Evolutionary conservation across 1,284 basidiomycete species (phyloP).

Genomic region (Sporisorium sorghi): DNA sequence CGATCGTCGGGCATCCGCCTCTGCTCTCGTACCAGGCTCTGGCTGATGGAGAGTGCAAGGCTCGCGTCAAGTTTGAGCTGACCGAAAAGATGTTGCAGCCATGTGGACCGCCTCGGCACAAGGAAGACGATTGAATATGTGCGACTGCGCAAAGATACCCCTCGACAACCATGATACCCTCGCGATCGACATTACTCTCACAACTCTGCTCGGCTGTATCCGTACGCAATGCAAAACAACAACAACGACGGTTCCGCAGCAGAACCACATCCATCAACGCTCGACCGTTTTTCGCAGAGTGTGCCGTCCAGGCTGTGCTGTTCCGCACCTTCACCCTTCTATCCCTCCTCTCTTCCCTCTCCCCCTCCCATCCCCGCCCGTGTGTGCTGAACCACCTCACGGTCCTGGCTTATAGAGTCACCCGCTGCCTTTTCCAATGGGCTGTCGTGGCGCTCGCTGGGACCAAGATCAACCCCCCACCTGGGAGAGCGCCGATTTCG

Average conservation of each 20-base stretch:
- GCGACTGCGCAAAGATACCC: conserved; percentile 24
- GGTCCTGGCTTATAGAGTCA: conserved; percentile 61
- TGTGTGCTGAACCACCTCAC: conserved; percentile 24
- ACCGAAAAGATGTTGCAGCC: conserved; percentile 90
- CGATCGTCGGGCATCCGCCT: conserved; percentile 90
- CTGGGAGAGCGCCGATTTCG: neutral
- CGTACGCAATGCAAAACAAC: conserved; percentile 5
- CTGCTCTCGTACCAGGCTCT: conserved; percentile 87
- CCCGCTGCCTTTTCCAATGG: conserved; percentile 55
- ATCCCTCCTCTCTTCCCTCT: neutral
- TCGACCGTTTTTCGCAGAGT: neutral
- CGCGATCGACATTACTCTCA: neutral
- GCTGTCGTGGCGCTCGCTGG: conserved; percentile 55
- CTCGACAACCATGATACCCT: conserved; percentile 15
- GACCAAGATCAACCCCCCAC: conserved; percentile 51
- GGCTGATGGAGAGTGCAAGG: conserved; percentile 91
- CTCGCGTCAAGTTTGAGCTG: conserved; percentile 86
- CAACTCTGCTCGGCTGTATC: conserved; percentile 15
- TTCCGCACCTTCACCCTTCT: too few relatives aligned
- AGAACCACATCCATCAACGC: too few relatives aligned
- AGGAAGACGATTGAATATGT: conserved; percentile 78
- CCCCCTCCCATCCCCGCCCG: neutral
- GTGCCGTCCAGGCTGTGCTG: neutral
- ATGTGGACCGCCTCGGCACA: conserved; percentile 93
- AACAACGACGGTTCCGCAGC: neutral